phyloP scores from a whole-genome alignment of 768 basidiomycete genomes.

The Agaricus subrufescens region DNA sequence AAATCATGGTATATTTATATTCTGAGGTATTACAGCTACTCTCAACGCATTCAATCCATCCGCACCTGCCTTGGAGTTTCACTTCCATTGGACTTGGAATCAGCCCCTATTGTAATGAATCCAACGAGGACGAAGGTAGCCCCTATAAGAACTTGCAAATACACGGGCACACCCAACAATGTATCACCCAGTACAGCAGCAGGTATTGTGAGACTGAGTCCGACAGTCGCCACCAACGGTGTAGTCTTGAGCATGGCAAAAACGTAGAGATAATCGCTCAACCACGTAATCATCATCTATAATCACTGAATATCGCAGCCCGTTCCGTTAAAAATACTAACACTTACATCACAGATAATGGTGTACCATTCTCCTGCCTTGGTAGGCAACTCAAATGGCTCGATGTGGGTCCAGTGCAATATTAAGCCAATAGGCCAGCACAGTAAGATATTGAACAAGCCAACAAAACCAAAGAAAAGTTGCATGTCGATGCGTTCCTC shows the following conservation, averaged over 20 bases:
- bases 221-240: constrained; percentile 88
- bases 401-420: constrained; percentile 68
- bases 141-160: constrained; percentile 61
- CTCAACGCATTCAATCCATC: no score
- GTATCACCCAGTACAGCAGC: constrained; percentile 81
- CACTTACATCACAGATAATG: constrained; percentile 35
- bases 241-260: constrained; percentile 96
- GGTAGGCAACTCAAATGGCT: constrained; percentile 69
- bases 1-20: no score
- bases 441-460: constrained; percentile 73
- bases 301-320: not conserved
- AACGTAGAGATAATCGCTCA: constrained; percentile 83
- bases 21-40: no score
- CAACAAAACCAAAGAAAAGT: constrained; percentile 92
- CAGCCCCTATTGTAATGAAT: constrained; percentile 47
- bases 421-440: constrained; percentile 77
- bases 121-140: constrained; percentile 71
- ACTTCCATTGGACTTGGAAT: constrained; percentile 16
- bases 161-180: constrained; percentile 32
- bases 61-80: no score
- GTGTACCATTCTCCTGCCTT: constrained; percentile 34
- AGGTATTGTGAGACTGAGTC: constrained; percentile 91
- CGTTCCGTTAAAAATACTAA: not conserved
- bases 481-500: constrained; percentile 91
- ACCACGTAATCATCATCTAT: constrained; percentile 80